Conservation (phyloP, 2,329 filamentous ascomycete species). For the Fusarium liriodendri region DNA sequence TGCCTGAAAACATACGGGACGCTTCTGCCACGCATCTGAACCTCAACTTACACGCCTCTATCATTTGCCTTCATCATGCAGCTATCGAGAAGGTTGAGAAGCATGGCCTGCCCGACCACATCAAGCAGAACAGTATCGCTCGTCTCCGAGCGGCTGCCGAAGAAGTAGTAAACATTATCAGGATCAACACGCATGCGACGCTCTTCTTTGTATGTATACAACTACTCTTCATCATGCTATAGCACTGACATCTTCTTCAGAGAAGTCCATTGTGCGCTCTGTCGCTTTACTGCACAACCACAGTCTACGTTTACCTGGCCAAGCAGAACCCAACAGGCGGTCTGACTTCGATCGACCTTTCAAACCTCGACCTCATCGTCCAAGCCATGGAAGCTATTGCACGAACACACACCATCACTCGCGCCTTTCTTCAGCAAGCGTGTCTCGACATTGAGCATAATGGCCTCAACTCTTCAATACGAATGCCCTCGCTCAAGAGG, state of each 20-base stretch:
- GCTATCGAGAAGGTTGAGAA: constrained; percentile 86
- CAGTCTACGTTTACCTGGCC: constrained; percentile 84
- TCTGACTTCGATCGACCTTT: constrained; percentile 59
- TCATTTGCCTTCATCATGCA: constrained; percentile 90
- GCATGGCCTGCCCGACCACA: constrained; percentile 71
- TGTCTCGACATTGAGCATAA: constrained; percentile 80
- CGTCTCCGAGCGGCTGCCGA: constrained; percentile 83
- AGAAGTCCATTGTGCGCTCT: constrained; percentile 66
- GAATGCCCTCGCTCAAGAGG: constrained; percentile 50
- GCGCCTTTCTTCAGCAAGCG: constrained; percentile 86
- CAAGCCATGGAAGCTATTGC: constrained; percentile 82
- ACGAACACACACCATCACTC: constrained; percentile 78
- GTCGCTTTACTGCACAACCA: constrained; percentile 85
- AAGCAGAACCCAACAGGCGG: constrained; percentile 72
- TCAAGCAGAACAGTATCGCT: constrained; percentile 77
- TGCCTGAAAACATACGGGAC: constrained; percentile 76
- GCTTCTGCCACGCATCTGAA: constrained; percentile 84
- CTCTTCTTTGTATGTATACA: constrained; percentile 69
- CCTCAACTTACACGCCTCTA: constrained; percentile 87
- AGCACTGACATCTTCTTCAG: constrained; percentile 28
- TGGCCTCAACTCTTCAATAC: constrained; percentile 51
- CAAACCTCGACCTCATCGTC: constrained; percentile 79
- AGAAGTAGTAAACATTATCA: constrained; percentile 87
- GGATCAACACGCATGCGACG: constrained; percentile 78
- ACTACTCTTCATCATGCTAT: background rate